Base-by-base conservation (phyloP, 345 rosid species). In the Eucalyptus polyanthemos region DNA sequence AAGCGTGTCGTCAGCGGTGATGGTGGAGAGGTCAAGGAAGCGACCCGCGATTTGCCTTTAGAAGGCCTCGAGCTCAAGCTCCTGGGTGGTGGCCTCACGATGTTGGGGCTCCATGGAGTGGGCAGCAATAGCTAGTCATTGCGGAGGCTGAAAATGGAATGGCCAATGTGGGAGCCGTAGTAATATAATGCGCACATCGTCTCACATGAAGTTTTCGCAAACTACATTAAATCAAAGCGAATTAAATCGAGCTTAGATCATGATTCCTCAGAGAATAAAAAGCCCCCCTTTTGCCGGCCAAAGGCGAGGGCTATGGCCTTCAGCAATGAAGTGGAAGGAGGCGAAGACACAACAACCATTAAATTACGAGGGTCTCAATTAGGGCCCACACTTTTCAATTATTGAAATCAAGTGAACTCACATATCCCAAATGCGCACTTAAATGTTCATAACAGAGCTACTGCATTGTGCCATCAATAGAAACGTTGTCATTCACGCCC, bases 171-270 rank as follows among this genome's bases (percentile, higher is more conserved):
- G 22, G 91, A 92, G 31, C 95, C 95, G n/a, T 93, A 91, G 72
- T 87, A 94, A 62, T 94, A 94, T 45, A 95, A 92, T 0, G 94
- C 94, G 87, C 94, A 96, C 96, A 95, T 95, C 88, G 69, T 94
- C 62, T 62, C 72, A 62, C 34, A 12, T 29, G 10, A 62, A 62
- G 72, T 13, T 29, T 62, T 62, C 10, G 4, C 72, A 62, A 62
- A 14, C 72, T n/a, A 14, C 72, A 62, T 62, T n/a, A 14, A 14
- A 62, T 29, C 15, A 8, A 29, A 60, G 0, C 0, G 34, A 62
- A 29, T 62, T 62, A 15, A 62, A 13, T 4, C 5, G 3, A 62
- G 72, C 17, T n/a, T 29, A 8, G 9, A 14, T 62, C 16, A n/a
- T 62, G 31, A 29, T 29, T 62, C 72, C 34, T 14, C 37, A 0